Conservation (phyloP, 2,329 filamentous ascomycete genomes). For the Stagonosporopsis cucurbitacearum region DNA sequence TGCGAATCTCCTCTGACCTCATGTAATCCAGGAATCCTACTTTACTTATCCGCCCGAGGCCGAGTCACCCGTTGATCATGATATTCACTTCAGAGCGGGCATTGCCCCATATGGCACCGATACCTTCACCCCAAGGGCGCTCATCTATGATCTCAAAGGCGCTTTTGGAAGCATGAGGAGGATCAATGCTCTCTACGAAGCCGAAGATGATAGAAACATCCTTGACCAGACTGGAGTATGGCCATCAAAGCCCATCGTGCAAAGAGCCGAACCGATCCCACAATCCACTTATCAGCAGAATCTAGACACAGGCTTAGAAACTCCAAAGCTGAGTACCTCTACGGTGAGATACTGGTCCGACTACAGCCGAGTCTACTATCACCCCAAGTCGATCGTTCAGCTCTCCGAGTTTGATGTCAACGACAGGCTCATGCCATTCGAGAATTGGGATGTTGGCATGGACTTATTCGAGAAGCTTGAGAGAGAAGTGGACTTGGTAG, state of each 20-base stretch:
- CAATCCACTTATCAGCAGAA: constrained; percentile 79
- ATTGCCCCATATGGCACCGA: constrained; percentile 83
- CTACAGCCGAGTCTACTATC: constrained; percentile 90
- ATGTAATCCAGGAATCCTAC: constrained; percentile 78
- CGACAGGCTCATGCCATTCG: constrained; percentile 80
- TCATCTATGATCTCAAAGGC: constrained; percentile 95
- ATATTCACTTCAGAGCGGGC: constrained; percentile 87
- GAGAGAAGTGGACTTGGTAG: constrained; percentile 75
- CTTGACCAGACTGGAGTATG: constrained; percentile 38
- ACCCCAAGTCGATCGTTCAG: constrained; percentile 85
- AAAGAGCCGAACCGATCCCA: constrained; percentile 68
- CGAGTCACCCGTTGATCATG: constrained; percentile 75
- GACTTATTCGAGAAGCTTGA: constrained; percentile 54
- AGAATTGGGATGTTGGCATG: constrained; percentile 62
- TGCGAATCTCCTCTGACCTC: constrained; percentile 1
- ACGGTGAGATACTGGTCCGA: constrained; percentile 96
- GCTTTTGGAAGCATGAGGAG: constrained; percentile 88
- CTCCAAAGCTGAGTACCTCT: constrained; percentile 69
- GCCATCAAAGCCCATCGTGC: constrained; percentile 60
- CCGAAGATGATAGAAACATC: constrained; percentile 51
- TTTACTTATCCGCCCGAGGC: constrained; percentile 80
- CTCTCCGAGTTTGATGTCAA: constrained; percentile 81
- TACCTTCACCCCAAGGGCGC: constrained; percentile 87
- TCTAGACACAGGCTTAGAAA: constrained; percentile 72
- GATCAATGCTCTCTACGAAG: constrained; percentile 86